Conservation (phyloP, 2,329 filamentous ascomycete species). For the Fusarium decemcellulare region DNA sequence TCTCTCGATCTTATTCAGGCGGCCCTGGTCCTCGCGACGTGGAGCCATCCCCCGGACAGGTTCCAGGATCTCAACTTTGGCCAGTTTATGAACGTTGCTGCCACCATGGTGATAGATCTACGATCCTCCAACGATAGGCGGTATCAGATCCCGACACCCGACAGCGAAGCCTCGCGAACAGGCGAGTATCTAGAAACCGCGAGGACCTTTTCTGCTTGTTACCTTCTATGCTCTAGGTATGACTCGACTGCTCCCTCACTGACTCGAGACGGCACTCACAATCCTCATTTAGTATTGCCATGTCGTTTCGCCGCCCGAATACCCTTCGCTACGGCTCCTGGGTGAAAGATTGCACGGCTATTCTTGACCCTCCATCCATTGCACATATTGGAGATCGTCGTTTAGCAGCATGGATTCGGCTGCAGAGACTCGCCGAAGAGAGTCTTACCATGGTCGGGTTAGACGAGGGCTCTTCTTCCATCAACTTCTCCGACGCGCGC, state of each 20-base stretch:
- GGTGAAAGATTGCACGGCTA: conserved; percentile 9
- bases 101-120: conserved; percentile 34
- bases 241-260: neutral
- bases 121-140: conserved; percentile 27
- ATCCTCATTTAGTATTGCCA: conserved; percentile 9
- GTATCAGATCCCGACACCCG: conserved; percentile 1
- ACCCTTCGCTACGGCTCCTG: conserved; percentile 19
- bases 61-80: conserved; percentile 35
- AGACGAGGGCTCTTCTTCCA: conserved; percentile 3
- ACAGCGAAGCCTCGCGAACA: neutral
- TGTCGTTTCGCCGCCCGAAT: conserved; percentile 20
- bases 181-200: conserved; percentile 10
- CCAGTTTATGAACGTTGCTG: conserved; percentile 34
- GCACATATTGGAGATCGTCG: conserved; percentile 12
- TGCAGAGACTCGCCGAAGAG: conserved; percentile 29
- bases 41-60: conserved; percentile 28
- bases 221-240: conserved; percentile 27
- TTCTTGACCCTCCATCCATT: conserved; percentile 4
- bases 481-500: conserved; percentile 21
- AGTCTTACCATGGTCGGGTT: conserved; percentile 13
- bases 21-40: conserved; percentile 26
- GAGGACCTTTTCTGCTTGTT: conserved; percentile 19
- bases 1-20: conserved; percentile 36
- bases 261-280: neutral
- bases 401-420: conserved; percentile 9